phyloP scores from a whole-genome alignment of 345 rosid species.

The Moringa oleifera region DNA sequence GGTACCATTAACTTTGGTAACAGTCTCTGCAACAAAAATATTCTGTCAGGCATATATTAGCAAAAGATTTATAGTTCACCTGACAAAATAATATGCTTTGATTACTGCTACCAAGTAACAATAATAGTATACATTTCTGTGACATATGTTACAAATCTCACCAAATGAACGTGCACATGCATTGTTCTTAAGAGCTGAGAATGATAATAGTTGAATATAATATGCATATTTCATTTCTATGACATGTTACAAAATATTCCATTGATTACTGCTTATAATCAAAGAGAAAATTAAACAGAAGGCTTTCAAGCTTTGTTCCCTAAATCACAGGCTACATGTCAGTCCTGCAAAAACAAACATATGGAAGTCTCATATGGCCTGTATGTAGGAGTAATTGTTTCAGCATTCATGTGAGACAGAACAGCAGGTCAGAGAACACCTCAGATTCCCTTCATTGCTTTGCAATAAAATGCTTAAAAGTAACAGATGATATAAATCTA shows the following conservation, averaged over 20 bases:
- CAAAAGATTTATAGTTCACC: no score
- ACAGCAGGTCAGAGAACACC: background rate
- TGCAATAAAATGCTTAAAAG: no score
- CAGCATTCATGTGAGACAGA: background rate
- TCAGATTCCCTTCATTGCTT: background rate
- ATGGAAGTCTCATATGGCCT: background rate
- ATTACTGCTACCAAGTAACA: background rate
- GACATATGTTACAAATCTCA: background rate
- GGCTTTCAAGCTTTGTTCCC: no score
- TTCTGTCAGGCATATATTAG: background rate
- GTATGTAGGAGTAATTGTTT: background rate
- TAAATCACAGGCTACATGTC: no score
- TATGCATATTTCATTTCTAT: no score
- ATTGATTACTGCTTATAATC: no score
- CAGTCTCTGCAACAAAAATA: constrained; percentile 48
- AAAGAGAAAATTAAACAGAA: no score
- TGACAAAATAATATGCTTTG: background rate
- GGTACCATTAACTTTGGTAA: constrained; percentile 76
- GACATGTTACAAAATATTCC: no score
- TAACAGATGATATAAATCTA: no score
- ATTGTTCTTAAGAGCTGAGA: no score
- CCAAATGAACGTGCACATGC: background rate
- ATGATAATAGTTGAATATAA: no score
- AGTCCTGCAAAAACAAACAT: background rate
- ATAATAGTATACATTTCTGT: background rate